Evolutionary conservation across 768 basidiomycete species (phyloP).

Genomic region (Calocera cornea): DNA sequence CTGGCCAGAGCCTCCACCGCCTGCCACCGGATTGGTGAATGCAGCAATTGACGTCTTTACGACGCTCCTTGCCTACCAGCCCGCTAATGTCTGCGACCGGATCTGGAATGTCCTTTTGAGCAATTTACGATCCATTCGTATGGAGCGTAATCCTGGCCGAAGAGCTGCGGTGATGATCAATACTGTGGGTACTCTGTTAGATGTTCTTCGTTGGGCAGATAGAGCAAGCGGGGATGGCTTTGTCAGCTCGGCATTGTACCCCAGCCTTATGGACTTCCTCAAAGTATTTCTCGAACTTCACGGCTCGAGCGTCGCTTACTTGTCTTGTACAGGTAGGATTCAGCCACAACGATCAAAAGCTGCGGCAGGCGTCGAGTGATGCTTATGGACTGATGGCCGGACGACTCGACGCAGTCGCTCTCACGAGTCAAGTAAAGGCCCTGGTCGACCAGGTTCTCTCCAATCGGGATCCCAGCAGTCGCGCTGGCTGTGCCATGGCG

Average conservation of each 20-base stretch:
- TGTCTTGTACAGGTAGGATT: slow-evolving; percentile 70
- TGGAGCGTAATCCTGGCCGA: slow-evolving; percentile 77
- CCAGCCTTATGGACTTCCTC: slow-evolving; percentile 52
- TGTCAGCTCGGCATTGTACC: slow-evolving; percentile 48
- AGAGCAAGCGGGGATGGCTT: slow-evolving; percentile 41
- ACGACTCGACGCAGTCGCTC: slow-evolving; percentile 67
- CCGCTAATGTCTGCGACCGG: slow-evolving; percentile 22
- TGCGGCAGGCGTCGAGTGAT: slow-evolving; percentile 73
- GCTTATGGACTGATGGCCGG: slow-evolving; percentile 77
- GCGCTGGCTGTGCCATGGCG: slow-evolving; percentile 86
- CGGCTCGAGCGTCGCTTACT: slow-evolving; percentile 8
- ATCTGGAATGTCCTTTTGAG: slow-evolving; percentile 34
- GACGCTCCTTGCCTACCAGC: slow-evolving; percentile 41
- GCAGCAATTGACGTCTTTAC: slow-evolving; percentile 80
- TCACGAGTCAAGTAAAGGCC: slow-evolving; percentile 75
- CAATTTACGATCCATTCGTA: slow-evolving; percentile 53
- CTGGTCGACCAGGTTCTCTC: slow-evolving; percentile 87
- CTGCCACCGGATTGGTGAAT: slow-evolving; percentile 73
- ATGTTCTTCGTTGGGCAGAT: slow-evolving; percentile 39
- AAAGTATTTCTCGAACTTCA: slow-evolving; percentile 39
- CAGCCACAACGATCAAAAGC: slow-evolving; percentile 60
- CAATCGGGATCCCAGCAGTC: slow-evolving; percentile 81
- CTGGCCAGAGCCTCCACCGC: slow-evolving; percentile 53
- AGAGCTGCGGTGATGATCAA: slow-evolving; percentile 77
- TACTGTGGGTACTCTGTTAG: slow-evolving; percentile 55